Evolutionary conservation across 169 alveolate species (phyloP).

Genomic region (Plasmodium vivax): DNA sequence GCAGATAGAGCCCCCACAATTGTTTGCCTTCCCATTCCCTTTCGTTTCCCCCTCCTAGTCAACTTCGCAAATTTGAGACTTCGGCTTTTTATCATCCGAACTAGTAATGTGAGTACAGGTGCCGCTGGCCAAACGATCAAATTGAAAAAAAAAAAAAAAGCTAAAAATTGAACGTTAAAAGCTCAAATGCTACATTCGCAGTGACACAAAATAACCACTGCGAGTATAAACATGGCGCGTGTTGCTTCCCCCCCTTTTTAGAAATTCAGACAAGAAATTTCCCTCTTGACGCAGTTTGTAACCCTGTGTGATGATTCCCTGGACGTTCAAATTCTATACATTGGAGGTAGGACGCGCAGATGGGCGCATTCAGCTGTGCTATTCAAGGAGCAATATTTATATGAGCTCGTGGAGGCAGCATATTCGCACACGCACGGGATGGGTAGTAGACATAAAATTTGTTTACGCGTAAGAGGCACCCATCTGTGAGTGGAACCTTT

Average conservation of each 20-base stretch:
- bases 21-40: background rate
- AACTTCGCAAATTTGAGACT: conserved; percentile 24
- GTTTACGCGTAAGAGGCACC: background rate
- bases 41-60: background rate
- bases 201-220: background rate
- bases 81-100: conserved; percentile 41
- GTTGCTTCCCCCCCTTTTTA: background rate
- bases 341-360: conserved; percentile 13
- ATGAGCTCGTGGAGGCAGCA: background rate
- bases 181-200: background rate
- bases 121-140: background rate
- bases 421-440: background rate
- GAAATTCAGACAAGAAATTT: conserved; percentile 41
- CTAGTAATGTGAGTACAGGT: conserved; percentile 43
- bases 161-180: background rate
- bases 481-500: background rate
- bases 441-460: background rate
- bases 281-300: conserved; percentile 18
- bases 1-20: background rate
- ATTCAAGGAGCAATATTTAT: background rate
- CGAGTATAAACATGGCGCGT: background rate
- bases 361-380: background rate
- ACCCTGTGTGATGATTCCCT: conserved; percentile 20
- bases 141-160: background rate
- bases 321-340: conserved; percentile 37